These are phyloP conservation scores for Dalechampia spathulata DNA, from an alignment of 441 rosid species.

Conservation along the genomic window DNA sequence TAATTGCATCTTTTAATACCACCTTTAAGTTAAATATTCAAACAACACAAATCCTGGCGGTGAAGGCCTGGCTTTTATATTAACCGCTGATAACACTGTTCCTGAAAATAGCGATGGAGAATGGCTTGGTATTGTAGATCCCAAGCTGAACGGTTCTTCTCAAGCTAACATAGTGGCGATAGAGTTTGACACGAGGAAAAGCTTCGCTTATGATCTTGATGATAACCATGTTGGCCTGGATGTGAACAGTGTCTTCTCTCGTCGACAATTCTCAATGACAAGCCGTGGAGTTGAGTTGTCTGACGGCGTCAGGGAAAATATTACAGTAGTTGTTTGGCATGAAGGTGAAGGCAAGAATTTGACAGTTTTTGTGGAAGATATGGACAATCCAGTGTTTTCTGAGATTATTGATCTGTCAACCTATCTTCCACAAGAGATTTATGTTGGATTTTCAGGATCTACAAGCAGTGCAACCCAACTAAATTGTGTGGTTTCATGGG, in stretches of 20 bases:
- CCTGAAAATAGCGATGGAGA: slow-evolving; percentile 44
- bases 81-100: slow-evolving; percentile 21
- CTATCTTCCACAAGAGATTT: slow-evolving; percentile 42
- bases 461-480: slow-evolving; percentile 40
- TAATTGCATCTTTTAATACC: slow-evolving; percentile 35
- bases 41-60: slow-evolving; percentile 37
- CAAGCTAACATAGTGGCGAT: slow-evolving; percentile 40
- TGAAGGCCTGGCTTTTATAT: slow-evolving; percentile 60
- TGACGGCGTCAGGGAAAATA: neutral
- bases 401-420: slow-evolving; percentile 37
- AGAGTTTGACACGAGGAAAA: slow-evolving; percentile 68
- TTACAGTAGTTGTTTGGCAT: slow-evolving; percentile 27
- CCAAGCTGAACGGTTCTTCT: slow-evolving; percentile 18
- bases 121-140: slow-evolving; percentile 64
- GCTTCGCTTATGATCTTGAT: slow-evolving; percentile 40
- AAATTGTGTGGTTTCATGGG: slow-evolving; percentile 55
- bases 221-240: slow-evolving; percentile 64
- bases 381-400: slow-evolving; percentile 27
- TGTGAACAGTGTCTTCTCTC: slow-evolving; percentile 37
- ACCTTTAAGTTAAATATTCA: slow-evolving; percentile 43
- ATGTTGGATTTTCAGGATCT: slow-evolving; percentile 64
- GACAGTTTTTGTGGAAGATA: slow-evolving; percentile 30
- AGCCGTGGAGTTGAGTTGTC: slow-evolving; percentile 21
- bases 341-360: slow-evolving; percentile 36
- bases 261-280: slow-evolving; percentile 32